Evolutionary conservation across 495 filamentous ascomycete genomes (phyloP).

Genomic region (Cetradonia linearis): DNA sequence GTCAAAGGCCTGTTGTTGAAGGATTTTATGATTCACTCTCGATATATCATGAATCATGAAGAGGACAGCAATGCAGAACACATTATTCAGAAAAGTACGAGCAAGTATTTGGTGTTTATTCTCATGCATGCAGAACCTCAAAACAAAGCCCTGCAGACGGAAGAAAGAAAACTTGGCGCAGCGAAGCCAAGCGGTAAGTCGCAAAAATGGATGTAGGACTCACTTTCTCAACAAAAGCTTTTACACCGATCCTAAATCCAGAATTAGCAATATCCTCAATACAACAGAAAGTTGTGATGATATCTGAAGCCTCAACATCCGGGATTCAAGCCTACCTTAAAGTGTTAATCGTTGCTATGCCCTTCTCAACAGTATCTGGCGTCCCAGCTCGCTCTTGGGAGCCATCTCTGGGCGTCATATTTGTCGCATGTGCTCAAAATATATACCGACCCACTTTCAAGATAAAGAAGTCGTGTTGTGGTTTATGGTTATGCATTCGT

Average conservation of each 20-base stretch:
- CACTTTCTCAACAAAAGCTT: conserved; percentile 63
- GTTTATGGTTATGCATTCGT: conserved; percentile 11
- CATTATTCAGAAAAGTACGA: neutral
- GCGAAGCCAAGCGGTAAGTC: neutral
- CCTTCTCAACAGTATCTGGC: conserved; percentile 59
- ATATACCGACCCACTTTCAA: neutral
- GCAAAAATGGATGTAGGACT: conserved; percentile 20
- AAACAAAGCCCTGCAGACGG: neutral
- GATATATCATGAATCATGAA: neutral
- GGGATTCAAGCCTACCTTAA: conserved; percentile 43
- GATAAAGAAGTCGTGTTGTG: neutral
- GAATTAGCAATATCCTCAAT: conserved; percentile 29
- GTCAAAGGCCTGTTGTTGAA: neutral
- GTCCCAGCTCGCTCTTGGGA: conserved; percentile 42
- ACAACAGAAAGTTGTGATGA: conserved; percentile 23
- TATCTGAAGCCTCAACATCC: conserved; percentile 10
- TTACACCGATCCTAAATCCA: conserved; percentile 55
- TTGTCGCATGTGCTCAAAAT: conserved; percentile 14
- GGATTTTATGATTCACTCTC: neutral
- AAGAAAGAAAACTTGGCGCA: conserved; percentile 1
- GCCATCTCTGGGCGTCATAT: conserved; percentile 40
- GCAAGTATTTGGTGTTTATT: neutral
- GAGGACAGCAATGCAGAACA: neutral
- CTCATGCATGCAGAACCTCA: neutral
- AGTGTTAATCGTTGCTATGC: conserved; percentile 68